A percentile compares a stretch with the other conserved stretches of the same genome.
Evolutionary conservation across 192 early-diverging fungal genomes (phyloP).

Genomic region (Mortierella antarctica): DNA sequence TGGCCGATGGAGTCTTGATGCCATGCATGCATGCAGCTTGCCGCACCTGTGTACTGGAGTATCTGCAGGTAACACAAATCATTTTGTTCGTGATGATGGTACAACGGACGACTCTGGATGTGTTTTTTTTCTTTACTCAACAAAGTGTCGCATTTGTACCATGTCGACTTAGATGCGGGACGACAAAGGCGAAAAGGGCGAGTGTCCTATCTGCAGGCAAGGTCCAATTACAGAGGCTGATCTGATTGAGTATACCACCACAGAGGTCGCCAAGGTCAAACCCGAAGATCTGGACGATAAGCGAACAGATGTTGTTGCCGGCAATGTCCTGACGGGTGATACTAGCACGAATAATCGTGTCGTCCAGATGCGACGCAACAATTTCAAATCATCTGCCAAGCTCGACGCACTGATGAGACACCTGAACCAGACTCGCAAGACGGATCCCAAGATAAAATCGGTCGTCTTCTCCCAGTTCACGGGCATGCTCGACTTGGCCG

Average conservation of each 20-base stretch:
- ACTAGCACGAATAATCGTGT: constrained; percentile 6
- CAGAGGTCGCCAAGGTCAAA: background rate
- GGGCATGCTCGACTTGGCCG: constrained; percentile 81
- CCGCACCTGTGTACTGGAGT: constrained; percentile 62
- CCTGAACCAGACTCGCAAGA: constrained; percentile 32
- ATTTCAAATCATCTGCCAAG: constrained; percentile 58
- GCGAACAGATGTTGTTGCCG: constrained; percentile 1
- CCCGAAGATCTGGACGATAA: background rate
- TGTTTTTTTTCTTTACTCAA: background rate
- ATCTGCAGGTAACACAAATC: constrained; percentile 53
- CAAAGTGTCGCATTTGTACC: no score
- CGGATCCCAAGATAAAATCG: constrained; percentile 65
- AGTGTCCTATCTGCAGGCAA: constrained; percentile 65
- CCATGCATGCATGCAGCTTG: constrained; percentile 70
- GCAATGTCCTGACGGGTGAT: constrained; percentile 15
- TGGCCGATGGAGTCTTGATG: constrained; percentile 59
- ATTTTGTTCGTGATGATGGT: background rate
- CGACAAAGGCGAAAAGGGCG: constrained; percentile 55
- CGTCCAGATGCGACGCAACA: constrained; percentile 48
- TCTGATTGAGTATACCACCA: constrained; percentile 53
- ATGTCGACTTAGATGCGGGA: constrained; percentile 48
- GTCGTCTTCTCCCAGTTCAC: constrained; percentile 98
- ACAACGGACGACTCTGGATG: background rate
- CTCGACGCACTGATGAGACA: constrained; percentile 60
- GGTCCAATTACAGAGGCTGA: constrained; percentile 59